Percentiles rank a stretch among this genome's conserved stretches.
phyloP scores from a whole-genome alignment of 2,329 filamentous ascomycete species.

The Arthrobotrys sphaeroides region DNA sequence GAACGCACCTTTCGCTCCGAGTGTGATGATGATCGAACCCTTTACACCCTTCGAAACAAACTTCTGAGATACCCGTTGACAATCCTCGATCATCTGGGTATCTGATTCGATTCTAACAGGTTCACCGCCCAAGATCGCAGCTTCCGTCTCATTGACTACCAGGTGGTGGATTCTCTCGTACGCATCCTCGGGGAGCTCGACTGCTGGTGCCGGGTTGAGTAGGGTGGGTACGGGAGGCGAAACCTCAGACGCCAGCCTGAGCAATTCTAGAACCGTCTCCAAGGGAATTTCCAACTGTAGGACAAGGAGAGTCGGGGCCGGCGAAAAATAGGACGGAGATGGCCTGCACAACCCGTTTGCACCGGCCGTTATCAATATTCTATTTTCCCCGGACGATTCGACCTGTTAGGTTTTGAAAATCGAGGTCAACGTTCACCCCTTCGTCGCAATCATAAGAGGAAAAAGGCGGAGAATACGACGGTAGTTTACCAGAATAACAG shows the following conservation, averaged over 20 bases:
- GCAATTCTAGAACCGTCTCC: constrained; percentile 71
- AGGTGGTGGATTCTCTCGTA: constrained; percentile 78
- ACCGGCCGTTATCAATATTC: constrained; percentile 77
- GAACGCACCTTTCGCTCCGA: constrained; percentile 82
- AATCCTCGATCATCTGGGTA: constrained; percentile 20
- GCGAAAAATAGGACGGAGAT: constrained; percentile 56
- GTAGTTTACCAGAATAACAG: constrained; percentile 71
- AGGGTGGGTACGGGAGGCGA: constrained; percentile 62
- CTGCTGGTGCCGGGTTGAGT: constrained; percentile 85
- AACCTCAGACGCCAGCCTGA: constrained; percentile 65
- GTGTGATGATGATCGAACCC: constrained; percentile 79
- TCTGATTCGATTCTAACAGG: constrained; percentile 26
- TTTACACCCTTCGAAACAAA: constrained; percentile 77
- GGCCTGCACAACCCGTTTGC: constrained; percentile 70
- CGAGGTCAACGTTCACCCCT: neutral
- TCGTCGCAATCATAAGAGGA: neutral
- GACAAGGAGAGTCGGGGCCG: constrained; percentile 71
- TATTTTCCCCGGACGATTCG: constrained; percentile 75
- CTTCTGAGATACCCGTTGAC: constrained; percentile 61
- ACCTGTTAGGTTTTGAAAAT: constrained; percentile 60
- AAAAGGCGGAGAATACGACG: neutral
- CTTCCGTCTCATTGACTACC: constrained; percentile 91
- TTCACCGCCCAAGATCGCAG: constrained; percentile 67
- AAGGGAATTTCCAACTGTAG: constrained; percentile 82
- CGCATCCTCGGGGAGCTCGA: constrained; percentile 72